Evolutionary conservation across 371 early-diverging fungal genomes (phyloP), one percentile per base, ranked within the genome.

Genomic region (Mortierella sp.): DNA sequence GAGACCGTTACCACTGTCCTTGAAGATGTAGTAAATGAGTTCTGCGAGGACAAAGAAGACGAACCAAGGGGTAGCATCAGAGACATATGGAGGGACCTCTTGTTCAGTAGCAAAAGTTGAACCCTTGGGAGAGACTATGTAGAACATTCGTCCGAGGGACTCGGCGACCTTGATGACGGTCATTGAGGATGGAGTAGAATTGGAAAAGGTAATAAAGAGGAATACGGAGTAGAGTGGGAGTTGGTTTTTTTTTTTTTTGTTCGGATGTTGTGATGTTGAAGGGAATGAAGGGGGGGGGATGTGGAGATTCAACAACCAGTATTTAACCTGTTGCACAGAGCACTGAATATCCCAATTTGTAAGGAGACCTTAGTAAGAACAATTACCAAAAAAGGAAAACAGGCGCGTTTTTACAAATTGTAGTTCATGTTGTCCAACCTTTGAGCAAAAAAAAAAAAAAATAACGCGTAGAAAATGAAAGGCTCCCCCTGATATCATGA

Each of bases 61-160:
- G 74, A 89, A 89, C 70, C 84, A 87, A 5, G 84, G 86, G 40
- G 86, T 83, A 1, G 89, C 80, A 55, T 87, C 84, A 15, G 83
- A 63, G 12, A 89, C 85, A 56, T 86, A 89, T 61, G 88, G 83
- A 15, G 89, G 89, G 2, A 89, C 87, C 15, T 87, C 81, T 26
- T 77, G 69, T 31, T 74, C 47, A 2, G 72, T 70, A 10, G 49
- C 68, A 74, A 85, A 89, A 13, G 71, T 73, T 7, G 85, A 79
- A n/a, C 76, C 60, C 47, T 69, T 74, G 13, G 88, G 88, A 15
- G 83, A 76, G 32, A 88, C 86, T 7, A 89, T 42, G 75, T 89
- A 89, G 61, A 89, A 87, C 70, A 89, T 70, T 23, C 89, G 85
- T 35, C 85, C 86, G 53, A 85, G 65, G 58, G 78, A 78, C 55